Base-by-base conservation (phyloP, 208 protist genomes). In the Wallacemonas rigidus region DNA sequence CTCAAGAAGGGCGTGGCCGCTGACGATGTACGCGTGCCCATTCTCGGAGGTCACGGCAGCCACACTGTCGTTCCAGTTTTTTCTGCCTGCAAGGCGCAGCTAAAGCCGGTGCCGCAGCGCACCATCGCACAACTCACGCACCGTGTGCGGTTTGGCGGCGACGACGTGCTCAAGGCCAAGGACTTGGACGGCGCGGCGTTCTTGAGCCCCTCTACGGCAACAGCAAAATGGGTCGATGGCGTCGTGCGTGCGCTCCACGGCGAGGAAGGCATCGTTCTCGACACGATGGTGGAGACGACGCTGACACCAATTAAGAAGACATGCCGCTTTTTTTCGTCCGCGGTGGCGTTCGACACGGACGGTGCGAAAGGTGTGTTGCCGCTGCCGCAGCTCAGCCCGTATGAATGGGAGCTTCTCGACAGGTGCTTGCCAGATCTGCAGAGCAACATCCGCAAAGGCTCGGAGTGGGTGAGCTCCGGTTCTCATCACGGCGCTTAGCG, bases 21-120 rank as follows among this genome's bases (percentile, higher is more conserved):
- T 8, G 76, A 82, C 64, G 70, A 76, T 60, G 56, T 88, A 35
- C 45, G 84, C 43, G 76, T 96, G 6, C 91, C 92, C 26, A 93
- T 98, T 36, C 81, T 98, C 63, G 97, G 96, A 26, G 96, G 97
- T 7, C 96, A 98, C 76, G 92, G 92, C 69, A 96, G 95, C 17
- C 82, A 83, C 38, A 98, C 95, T 62, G 97, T 99, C 71, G 83
- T 99, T 3, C 97, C 93, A 15, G 79, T 98, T n/a, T 84, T 97
- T 67, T 98, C 93, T 1, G 82, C 87, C 67, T 77, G 81, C 14
- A 84, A 81, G 7, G 70, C 82, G 26, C 35, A 78, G 44, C 67
- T 90, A 44, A 64, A 69, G 17, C 62, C 72, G 60, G 71, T 71
- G 50, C 58, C 81, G 41, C 39, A 70, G 50, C 14, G 41, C 26